A percentile compares a stretch with the other conserved stretches of the same genome.
Conservation (phyloP, 78 protist species). For the Emiliania huxleyi region DNA sequence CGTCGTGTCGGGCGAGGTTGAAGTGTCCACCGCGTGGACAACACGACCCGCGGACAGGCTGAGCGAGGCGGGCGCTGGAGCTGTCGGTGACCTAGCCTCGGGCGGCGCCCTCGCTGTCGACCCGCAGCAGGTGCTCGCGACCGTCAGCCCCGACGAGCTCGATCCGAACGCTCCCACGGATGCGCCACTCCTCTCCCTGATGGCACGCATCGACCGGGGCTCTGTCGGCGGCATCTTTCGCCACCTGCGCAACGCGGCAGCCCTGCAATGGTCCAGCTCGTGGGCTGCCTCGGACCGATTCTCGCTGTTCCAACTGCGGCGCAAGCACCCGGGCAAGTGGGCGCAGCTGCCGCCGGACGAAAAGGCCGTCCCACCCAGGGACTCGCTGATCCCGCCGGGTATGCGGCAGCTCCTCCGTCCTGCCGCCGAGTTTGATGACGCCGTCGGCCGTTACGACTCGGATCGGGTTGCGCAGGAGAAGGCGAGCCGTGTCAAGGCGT, state of each 20-base stretch:
- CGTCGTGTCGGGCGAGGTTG: background rate
- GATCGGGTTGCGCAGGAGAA: background rate
- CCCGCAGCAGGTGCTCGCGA: background rate
- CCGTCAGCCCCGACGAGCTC: background rate
- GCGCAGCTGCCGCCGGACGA: background rate
- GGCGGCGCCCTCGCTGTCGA: background rate
- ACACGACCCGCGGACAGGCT: background rate
- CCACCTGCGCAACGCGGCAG: background rate
- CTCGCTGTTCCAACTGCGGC: background rate
- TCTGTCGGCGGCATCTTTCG: background rate
- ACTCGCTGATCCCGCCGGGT: background rate
- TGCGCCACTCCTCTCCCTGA: background rate
- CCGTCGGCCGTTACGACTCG: background rate
- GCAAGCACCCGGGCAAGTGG: background rate
- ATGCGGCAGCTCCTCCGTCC: background rate
- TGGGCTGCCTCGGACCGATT: background rate
- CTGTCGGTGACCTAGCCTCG: background rate
- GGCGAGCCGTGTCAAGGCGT: background rate
- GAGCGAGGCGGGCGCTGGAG: background rate
- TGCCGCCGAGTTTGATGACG: background rate
- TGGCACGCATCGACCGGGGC: background rate
- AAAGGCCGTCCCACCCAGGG: background rate
- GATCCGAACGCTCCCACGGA: background rate
- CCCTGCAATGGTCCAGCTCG: background rate
- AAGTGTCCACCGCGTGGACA: background rate